Evolutionary conservation across 352 stramenopile species (phyloP), one percentile per base, ranked within the genome.

Genomic region (Thraustochytrium sp.): DNA sequence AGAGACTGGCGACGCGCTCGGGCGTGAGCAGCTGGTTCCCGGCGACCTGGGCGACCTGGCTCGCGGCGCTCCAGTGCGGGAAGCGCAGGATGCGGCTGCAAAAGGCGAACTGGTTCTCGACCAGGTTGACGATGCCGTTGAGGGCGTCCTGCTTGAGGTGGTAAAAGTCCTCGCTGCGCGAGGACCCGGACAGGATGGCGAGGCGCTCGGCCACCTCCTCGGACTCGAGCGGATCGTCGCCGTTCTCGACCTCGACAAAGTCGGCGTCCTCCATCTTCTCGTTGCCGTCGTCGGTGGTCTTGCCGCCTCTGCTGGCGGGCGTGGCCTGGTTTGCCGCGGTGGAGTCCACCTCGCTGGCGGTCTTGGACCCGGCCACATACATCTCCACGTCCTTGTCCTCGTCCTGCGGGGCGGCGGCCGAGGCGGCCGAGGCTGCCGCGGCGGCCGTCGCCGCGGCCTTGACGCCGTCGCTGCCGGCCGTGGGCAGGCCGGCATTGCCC

Each of bases 141-240:
- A 80, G 68, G 21, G 68, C 48, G 49, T 80, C 68, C 42, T 80
- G 68, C 29, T 80, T 80, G 9, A 72, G 53, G 49, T 80, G 48
- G 53, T 80, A 80, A 34, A 80, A 80, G 11, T 75, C 62, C 16
- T 54, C 40, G 62, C 37, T 54, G 8, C 36, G 62, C 26, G 37
- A 51, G 62, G 37, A 54, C 1, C 62, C 62, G 2, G n/a, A 31
- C 5, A 75, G 36, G n/a, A 75, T 75, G 44, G 37, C 37, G 9
- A 75, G 21, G 11, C 36, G 40, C 31, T 75, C 62, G 9, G 62
- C 62, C 11, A 75, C 21, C 5, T 42, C 29, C 3, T 64, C 62
- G 1, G 44, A 53, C 38, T 75, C 42, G 16, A 5, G 5, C 42
- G 5, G 5, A 49, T 49, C 16, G 5, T 49, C 42, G 42, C 42